Evolutionary conservation across 352 stramenopile genomes (phyloP).

Genomic region (Phytophthora lateralis): DNA sequence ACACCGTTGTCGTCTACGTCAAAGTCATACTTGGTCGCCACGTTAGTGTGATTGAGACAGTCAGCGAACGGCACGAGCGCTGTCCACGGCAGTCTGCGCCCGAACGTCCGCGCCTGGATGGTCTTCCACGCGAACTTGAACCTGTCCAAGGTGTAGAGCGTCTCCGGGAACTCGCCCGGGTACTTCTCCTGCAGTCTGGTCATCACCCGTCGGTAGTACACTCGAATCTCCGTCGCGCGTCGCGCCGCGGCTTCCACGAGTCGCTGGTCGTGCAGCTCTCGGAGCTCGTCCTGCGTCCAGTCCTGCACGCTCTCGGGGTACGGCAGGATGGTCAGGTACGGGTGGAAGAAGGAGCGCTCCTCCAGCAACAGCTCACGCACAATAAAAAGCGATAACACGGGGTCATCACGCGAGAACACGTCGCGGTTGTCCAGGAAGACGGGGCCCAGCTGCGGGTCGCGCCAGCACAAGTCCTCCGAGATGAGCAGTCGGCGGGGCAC

Average conservation of each 20-base stretch:
- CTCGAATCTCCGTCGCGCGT: slow-evolving; percentile 61
- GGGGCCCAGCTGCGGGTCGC: slow-evolving; percentile 47
- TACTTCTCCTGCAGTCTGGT: slow-evolving; percentile 51
- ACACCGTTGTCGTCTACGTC: slow-evolving; percentile 52
- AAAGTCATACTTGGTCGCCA: slow-evolving; percentile 90
- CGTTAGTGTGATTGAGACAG: slow-evolving; percentile 92
- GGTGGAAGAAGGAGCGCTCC: slow-evolving; percentile 82
- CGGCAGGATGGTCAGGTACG: slow-evolving; percentile 88
- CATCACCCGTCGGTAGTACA: slow-evolving; percentile 63
- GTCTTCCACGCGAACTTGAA: slow-evolving; percentile 90
- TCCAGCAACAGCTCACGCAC: slow-evolving; percentile 71
- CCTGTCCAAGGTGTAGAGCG: slow-evolving; percentile 63
- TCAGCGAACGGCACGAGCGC: slow-evolving; percentile 92
- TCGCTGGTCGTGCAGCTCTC: slow-evolving; percentile 71
- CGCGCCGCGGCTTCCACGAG: slow-evolving; percentile 52
- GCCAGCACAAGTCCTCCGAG: slow-evolving; percentile 66
- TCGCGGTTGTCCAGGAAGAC: slow-evolving; percentile 62
- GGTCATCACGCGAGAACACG: slow-evolving; percentile 81
- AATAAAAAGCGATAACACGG: slow-evolving; percentile 84
- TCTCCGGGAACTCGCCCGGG: slow-evolving; percentile 48
- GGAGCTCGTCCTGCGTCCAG: slow-evolving; percentile 74
- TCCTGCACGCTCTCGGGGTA: slow-evolving; percentile 80
- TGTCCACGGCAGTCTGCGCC: slow-evolving; percentile 88
- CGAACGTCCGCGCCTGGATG: slow-evolving; percentile 92
- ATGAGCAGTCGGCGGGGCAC: slow-evolving; percentile 78